A percentile compares a stretch with the other conserved stretches of the same genome.
Evolutionary conservation across 139 green algal species (phyloP).

Genomic region (Chlamydomonas schloesseri): DNA sequence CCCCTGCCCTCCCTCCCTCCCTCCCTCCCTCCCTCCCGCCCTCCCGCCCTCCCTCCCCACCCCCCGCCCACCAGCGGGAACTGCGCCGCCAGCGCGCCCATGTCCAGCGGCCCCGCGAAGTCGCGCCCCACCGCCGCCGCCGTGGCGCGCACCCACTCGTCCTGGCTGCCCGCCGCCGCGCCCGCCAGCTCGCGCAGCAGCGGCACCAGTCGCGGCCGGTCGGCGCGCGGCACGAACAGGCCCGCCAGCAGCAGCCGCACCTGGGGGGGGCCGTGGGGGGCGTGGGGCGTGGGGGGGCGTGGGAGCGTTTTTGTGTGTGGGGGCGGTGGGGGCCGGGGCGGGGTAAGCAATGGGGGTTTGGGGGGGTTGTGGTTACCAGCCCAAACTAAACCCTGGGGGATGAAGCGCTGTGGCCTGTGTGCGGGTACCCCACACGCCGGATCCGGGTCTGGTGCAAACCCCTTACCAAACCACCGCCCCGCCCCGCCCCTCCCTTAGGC

Average conservation of each 20-base stretch:
- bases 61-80: slow-evolving; percentile 25
- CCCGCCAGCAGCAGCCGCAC: slow-evolving; percentile 38
- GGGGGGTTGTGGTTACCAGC: no score
- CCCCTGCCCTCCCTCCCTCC: no score
- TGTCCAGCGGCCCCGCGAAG: slow-evolving; percentile 27
- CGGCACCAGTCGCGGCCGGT: neutral
- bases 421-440: no score
- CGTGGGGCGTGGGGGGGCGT: neutral
- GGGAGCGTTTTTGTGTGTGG: neutral
- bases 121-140: slow-evolving; percentile 31
- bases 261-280: neutral
- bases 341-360: no score
- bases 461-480: no score
- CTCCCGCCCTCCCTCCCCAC: neutral
- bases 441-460: no score
- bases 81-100: slow-evolving; percentile 3
- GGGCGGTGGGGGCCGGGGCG: no score
- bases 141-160: slow-evolving; percentile 41
- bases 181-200: neutral
- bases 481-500: no score
- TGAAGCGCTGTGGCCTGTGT: no score
- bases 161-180: slow-evolving; percentile 23
- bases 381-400: no score
- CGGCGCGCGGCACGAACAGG: slow-evolving; percentile 1
- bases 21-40: neutral